Percentiles rank a stretch among this genome's conserved stretches.
Evolutionary conservation across 805 yeast species (phyloP).

Genomic region (Candida berthetii): DNA sequence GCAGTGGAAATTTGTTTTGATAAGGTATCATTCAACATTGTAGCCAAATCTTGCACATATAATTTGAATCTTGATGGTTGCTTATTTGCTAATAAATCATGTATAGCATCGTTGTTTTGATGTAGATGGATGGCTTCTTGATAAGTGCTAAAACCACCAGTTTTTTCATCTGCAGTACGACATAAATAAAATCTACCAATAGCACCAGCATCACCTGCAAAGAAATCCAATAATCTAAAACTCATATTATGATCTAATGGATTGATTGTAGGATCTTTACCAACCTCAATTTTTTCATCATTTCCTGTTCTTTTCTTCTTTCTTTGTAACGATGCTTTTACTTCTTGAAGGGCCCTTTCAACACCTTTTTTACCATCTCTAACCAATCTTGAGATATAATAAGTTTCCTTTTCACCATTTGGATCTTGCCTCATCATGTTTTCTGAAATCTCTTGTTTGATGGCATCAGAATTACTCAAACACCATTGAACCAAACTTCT

Average conservation of each 20-base stretch:
- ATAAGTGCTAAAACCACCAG: conserved; percentile 10
- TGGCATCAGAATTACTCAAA: conserved; percentile 9
- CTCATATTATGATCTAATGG: conserved; percentile 14
- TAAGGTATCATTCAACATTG: conserved; percentile 5
- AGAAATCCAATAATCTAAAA: conserved; percentile 18
- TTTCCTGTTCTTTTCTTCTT: conserved; percentile 3
- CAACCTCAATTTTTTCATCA: conserved; percentile 4
- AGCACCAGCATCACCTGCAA: conserved; percentile 19
- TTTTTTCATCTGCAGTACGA: conserved; percentile 12
- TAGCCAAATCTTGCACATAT: conserved; percentile 18
- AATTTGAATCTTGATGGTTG: conserved; percentile 20
- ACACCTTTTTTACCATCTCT: conserved; percentile 17
- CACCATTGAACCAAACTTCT: conserved; percentile 18
- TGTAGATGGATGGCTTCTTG: conserved; percentile 7
- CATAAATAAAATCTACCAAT: conserved; percentile 19
- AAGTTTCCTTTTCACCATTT: conserved; percentile 18
- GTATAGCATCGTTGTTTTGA: conserved; percentile 2
- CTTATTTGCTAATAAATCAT: conserved; percentile 6
- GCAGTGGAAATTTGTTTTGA: not conserved
- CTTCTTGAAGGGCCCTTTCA: conserved; percentile 7
- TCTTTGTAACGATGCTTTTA: conserved; percentile 5
- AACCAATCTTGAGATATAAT: conserved; percentile 16
- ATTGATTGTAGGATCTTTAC: conserved; percentile 12
- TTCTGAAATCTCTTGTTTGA: conserved; percentile 9
- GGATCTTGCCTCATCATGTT: conserved; percentile 10